Evolutionary conservation across 2,329 filamentous ascomycete species (phyloP), one percentile per base, ranked within the genome.

Genomic region (Leptographium procerum): DNA sequence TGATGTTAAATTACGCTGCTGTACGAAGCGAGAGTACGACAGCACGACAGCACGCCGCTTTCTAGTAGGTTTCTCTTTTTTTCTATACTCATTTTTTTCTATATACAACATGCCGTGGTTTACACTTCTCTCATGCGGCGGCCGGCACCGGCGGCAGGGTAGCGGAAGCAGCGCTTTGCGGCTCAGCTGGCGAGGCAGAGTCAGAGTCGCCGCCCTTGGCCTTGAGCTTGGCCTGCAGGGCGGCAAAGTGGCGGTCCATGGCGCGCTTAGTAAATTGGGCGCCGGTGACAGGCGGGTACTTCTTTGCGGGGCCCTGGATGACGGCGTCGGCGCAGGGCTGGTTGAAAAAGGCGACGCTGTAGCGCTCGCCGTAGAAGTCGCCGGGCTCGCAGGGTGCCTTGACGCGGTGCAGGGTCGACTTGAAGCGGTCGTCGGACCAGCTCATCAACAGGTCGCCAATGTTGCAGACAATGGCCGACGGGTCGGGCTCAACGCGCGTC

Each of bases 371-470:
- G 64, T 77, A 86, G 66, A 77, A 83, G 64, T 78, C 75, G 9
- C 40, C 53, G 36, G 72, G 71, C 63, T 84, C 79, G 31, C 70
- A 74, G 0, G 82, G 82, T 1, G 82, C 80, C 69, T 82, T 83
- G 59, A 86, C 83, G 4, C 83, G 76, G 68, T 86, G 84, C 57
- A 84, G 82, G 0, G 83, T 85, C 47, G 77, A 82, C 69, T 86
- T 86, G 72, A 86, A 85, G 24, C 82, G 76, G 67, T 86, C 84
- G 65, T 86, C 83, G 31, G 77, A 81, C 82, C 83, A 85, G 48
- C 74, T 78, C 84, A 87, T 86, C 19, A 87, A 72, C 57, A 86
- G 70, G 65, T 87, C 83, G 4, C 84, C 84, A 61, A 86, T 83
- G 64, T 85, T 86, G 68, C 83, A 86, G 10, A 87, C 78, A 58